Percentiles rank a stretch among this genome's conserved stretches.
phyloP scores from a whole-genome alignment of 2,329 filamentous ascomycete genomes.

The Cryphonectria naterciae region DNA sequence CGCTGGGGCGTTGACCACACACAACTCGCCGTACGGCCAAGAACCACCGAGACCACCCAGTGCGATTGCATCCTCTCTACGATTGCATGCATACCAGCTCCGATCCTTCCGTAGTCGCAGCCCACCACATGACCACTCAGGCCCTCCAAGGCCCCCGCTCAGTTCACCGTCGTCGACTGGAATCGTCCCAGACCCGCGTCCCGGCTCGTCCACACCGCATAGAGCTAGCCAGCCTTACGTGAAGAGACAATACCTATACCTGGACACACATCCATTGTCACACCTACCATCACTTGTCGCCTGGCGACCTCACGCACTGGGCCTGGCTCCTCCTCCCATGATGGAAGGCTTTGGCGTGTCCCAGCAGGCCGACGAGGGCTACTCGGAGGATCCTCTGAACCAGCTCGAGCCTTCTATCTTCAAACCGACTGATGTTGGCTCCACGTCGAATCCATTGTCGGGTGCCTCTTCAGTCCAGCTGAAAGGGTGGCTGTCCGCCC shows the following conservation, averaged over 20 bases:
- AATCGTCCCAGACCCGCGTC: not conserved
- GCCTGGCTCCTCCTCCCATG: not conserved
- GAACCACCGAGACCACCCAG: not conserved
- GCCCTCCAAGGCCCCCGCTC: not conserved
- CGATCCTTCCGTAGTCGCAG: not conserved
- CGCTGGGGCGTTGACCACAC: not conserved
- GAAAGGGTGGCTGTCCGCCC: conserved; percentile 49
- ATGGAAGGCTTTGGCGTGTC: conserved; percentile 30
- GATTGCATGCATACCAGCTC: not conserved
- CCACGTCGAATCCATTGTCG: conserved; percentile 11
- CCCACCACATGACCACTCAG: not conserved
- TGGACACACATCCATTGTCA: not conserved
- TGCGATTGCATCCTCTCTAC: not conserved
- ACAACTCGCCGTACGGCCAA: not conserved
- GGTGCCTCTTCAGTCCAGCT: conserved; percentile 23
- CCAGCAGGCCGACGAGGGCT: conserved; percentile 78
- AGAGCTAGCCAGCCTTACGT: not conserved
- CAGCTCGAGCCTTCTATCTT: conserved; percentile 41
- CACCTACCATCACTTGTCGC: conserved; percentile 29
- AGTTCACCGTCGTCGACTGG: not conserved
- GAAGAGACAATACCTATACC: not conserved
- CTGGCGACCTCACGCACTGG: conserved; percentile 30
- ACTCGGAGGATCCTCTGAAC: conserved; percentile 74
- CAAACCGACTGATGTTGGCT: conserved; percentile 33
- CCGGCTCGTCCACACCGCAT: not conserved